Percentiles rank a stretch among this genome's conserved stretches.
Conservation (phyloP, 1,139 yeast genomes). For the Pichiaceae sp. region DNA sequence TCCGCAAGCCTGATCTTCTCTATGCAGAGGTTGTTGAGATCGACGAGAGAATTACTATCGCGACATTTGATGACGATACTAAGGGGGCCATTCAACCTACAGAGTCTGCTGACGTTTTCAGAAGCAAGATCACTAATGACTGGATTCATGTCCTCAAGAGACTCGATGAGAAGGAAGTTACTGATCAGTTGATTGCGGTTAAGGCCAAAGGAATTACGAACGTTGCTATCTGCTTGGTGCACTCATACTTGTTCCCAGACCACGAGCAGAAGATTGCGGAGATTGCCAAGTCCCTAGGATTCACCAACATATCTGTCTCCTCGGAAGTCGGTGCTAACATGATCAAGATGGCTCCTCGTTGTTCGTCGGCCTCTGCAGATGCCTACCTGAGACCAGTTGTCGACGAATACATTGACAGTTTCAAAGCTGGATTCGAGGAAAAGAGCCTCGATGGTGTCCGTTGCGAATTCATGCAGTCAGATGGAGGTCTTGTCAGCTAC, state of each 20-base stretch:
- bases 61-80: slow-evolving; percentile 56
- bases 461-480: slow-evolving; percentile 51
- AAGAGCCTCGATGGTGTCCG: slow-evolving; percentile 26
- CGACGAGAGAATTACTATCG: slow-evolving; percentile 65
- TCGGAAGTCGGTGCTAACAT: slow-evolving; percentile 62
- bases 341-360: slow-evolving; percentile 65
- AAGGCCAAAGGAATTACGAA: slow-evolving; percentile 52
- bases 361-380: slow-evolving; percentile 68
- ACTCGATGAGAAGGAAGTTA: slow-evolving; percentile 37
- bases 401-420: slow-evolving; percentile 48
- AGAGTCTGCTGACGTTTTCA: slow-evolving; percentile 19
- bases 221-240: slow-evolving; percentile 60
- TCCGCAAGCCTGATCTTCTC: slow-evolving; percentile 46
- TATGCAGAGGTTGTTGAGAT: slow-evolving; percentile 56
- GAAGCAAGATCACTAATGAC: slow-evolving; percentile 43
- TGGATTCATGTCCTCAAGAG: slow-evolving; percentile 42
- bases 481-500: slow-evolving; percentile 47
- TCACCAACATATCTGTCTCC: slow-evolving; percentile 55
- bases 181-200: slow-evolving; percentile 30
- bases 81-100: too few relatives aligned
- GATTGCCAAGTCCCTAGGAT: slow-evolving; percentile 45
- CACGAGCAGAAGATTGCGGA: slow-evolving; percentile 57
- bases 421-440: slow-evolving; percentile 52
- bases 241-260: slow-evolving; percentile 59
- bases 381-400: slow-evolving; percentile 74